Conservation (phyloP, 305 asterid genomes). For the Solanum hybrid region DNA sequence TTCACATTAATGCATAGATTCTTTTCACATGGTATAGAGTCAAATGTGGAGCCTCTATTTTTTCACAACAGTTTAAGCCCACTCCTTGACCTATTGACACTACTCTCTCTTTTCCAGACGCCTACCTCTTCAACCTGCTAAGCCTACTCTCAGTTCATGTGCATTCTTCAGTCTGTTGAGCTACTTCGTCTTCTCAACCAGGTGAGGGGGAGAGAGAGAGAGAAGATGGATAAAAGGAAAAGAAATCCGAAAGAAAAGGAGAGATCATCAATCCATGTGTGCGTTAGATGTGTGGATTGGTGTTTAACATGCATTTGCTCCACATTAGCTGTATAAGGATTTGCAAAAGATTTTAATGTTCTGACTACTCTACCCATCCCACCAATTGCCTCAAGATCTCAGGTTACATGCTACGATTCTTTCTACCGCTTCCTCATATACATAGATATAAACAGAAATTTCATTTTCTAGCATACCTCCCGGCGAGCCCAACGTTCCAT, state of each 20-base stretch:
- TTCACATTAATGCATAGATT: not conserved
- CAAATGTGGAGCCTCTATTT: not conserved
- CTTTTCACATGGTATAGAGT: not conserved
- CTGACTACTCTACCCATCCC: conserved; percentile 1
- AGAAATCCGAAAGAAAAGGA: not conserved
- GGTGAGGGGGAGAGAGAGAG: not conserved
- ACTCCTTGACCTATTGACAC: not conserved
- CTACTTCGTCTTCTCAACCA: not conserved
- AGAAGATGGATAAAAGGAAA: not conserved
- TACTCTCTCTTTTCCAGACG: not conserved
- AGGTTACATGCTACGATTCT: not conserved
- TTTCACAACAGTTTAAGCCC: not conserved
- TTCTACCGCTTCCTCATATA: not conserved
- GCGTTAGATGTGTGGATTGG: not conserved
- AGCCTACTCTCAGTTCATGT: not conserved
- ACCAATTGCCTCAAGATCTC: not conserved
- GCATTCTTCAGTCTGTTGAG: not conserved
- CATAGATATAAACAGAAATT: not conserved
- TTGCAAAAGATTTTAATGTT: not conserved
- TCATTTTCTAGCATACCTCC: conserved; percentile 62
- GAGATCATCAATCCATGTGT: not conserved
- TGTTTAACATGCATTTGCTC: not conserved
- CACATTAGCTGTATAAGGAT: not conserved
- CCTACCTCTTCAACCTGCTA: not conserved
- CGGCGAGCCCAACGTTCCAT: conserved; percentile 99